Evolutionary conservation across 495 filamentous ascomycete genomes (phyloP).

Genomic region (Neurospora sp.): DNA sequence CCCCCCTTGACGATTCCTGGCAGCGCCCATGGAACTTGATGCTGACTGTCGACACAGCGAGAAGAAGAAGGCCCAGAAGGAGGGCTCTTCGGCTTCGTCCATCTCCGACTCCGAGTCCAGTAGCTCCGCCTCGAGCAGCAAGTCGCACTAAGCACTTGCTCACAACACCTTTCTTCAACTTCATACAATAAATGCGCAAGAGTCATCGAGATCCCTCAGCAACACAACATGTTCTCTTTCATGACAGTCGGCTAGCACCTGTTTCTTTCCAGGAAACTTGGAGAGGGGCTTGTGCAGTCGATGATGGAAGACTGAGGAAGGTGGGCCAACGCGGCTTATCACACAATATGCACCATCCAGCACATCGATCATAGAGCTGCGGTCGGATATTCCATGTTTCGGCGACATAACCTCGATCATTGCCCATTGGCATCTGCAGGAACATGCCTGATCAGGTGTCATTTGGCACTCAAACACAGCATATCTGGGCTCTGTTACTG

Average conservation of each 20-base stretch:
- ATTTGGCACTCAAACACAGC: background rate
- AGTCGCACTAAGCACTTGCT: conserved; percentile 13
- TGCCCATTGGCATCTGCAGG: background rate
- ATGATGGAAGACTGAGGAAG: background rate
- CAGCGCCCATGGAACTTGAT: background rate
- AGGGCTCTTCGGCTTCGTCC: conserved; percentile 13
- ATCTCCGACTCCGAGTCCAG: conserved; percentile 20
- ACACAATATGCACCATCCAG: background rate
- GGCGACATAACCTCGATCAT: background rate
- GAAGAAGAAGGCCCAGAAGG: conserved; percentile 15
- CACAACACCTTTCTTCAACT: background rate
- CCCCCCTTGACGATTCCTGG: background rate
- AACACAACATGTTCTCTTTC: background rate
- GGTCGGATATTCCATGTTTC: background rate
- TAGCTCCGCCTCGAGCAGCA: conserved; percentile 15
- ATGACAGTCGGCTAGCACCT: background rate
- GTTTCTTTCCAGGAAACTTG: background rate
- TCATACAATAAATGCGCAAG: background rate
- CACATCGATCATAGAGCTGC: background rate
- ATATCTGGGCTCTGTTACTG: background rate
- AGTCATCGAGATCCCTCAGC: background rate
- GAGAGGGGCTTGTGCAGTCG: background rate
- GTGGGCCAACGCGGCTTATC: background rate
- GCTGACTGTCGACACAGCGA: conserved; percentile 19
- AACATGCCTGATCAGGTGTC: background rate